Conservation (phyloP, 2,329 filamentous ascomycete species). For the Sclerotinia minor region DNA sequence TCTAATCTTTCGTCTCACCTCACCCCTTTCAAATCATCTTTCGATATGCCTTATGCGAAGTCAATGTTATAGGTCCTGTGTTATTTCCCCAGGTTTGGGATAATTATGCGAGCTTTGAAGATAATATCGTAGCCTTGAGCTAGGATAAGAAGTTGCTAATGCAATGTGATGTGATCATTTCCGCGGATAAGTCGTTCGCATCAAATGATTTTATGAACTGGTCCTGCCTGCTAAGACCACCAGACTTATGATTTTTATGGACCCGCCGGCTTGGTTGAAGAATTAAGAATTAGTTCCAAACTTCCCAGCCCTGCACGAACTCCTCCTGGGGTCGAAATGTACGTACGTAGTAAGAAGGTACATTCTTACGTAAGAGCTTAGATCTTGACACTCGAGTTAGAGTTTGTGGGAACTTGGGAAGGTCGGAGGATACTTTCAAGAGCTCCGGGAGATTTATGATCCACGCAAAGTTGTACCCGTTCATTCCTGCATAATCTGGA, state of each 20-base stretch:
- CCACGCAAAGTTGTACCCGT: no score
- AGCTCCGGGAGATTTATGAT: background rate
- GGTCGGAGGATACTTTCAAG: background rate
- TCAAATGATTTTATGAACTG: background rate
- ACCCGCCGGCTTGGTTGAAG: conserved; percentile 9
- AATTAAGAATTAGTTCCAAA: background rate
- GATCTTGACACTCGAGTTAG: background rate
- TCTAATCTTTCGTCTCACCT: conserved; percentile 3
- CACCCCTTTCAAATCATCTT: background rate
- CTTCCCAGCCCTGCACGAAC: background rate
- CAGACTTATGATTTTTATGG: background rate
- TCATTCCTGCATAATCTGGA: background rate
- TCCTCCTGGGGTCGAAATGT: background rate
- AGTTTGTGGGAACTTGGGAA: background rate
- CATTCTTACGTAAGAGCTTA: conserved; percentile 1
- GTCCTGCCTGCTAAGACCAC: no score
- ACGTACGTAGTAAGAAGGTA: conserved; percentile 1
- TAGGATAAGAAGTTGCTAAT: no score
- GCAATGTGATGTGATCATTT: background rate
- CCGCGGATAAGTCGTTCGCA: background rate
- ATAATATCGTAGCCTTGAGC: no score
- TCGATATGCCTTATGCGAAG: background rate
- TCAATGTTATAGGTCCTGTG: background rate
- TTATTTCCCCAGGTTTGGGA: background rate
- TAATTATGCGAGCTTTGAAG: background rate